Evolutionary conservation across 2,329 filamentous ascomycete species (phyloP), one percentile per base, ranked within the genome.

Genomic region (Sphaerostilbella broomeana): DNA sequence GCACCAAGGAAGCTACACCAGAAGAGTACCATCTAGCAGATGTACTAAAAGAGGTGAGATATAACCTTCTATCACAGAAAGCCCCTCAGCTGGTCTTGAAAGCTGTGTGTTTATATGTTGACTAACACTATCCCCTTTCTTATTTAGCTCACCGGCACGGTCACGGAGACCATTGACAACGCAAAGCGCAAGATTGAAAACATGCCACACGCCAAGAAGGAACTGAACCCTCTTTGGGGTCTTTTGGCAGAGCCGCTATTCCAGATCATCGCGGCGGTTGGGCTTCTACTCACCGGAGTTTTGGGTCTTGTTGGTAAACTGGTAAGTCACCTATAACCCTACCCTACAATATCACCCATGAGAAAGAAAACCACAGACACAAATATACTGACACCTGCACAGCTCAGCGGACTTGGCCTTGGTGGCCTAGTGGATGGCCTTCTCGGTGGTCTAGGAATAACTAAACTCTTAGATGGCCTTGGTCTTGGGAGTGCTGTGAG

Each of bases 181-280:
- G 84, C 85, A 18, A 92, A 89, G 77, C 85, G 83, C 68, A 85
- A 86, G 70, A 84, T 95, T 45, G 79, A 84, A 55, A 84, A 86
- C 56, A 92, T 95, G 85, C 88, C 89, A 5, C 84, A 94, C 51
- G 89, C 87, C 29, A 94, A 95, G 81, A 90, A 94, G 73, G 81
- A 90, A 69, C 74, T 95, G 45, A 95, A 90, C 67, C 88, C 89
- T 9, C 77, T 95, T 20, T 94, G 88, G 87, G 79, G 70, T 20
- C 70, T 95, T 34, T 69, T 92, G 11, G 79, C 79, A 24, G 86
- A 95, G 70, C 89, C 89, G 9, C 69, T 95, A 16, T 86, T 88
- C 74, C 89, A 95, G 73, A 95, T 95, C 58, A 75, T 95, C 34
- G 86, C 88, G 7, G 88, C 86, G 9, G 88, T 95, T 31, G 89